These are phyloP conservation scores for Ustilago bromivora DNA, from an alignment of 1,284 basidiomycete species.

Conservation along the genomic window DNA sequence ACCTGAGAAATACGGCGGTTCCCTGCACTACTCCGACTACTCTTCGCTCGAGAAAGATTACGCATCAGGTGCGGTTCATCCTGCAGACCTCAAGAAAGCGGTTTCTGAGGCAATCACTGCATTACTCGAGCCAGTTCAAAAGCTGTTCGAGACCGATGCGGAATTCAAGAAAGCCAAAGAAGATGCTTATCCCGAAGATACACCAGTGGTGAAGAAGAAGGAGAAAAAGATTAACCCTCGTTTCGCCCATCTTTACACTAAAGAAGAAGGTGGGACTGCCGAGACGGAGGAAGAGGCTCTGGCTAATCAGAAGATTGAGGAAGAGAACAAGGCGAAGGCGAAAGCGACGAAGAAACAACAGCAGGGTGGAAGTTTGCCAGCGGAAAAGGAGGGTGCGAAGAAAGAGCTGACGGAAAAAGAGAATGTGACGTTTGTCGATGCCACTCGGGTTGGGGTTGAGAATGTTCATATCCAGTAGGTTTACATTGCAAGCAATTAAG, in stretches of 20 bases:
- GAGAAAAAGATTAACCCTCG: conserved; percentile 62
- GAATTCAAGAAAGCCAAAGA: conserved; percentile 85
- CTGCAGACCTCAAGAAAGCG: conserved; percentile 86
- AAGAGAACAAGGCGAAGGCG: conserved; percentile 20
- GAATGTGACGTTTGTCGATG: conserved; percentile 49
- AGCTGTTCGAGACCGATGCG: conserved; percentile 79
- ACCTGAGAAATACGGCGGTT: conserved; percentile 85
- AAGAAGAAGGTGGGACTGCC: conserved; percentile 58
- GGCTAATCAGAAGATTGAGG: conserved; percentile 45
- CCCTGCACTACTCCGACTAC: conserved; percentile 80
- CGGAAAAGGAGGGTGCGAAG: conserved; percentile 18
- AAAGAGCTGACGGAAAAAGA: conserved; percentile 13
- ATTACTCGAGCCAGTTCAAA: conserved; percentile 85
- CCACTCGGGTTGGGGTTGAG: conserved; percentile 27
- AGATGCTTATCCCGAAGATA: conserved; percentile 80
- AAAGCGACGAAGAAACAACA: conserved; percentile 23
- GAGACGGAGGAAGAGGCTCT: conserved; percentile 55
- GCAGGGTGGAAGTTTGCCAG: conserved; percentile 9
- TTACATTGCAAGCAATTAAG: no score
- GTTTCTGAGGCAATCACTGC: conserved; percentile 82
- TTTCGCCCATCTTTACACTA: conserved; percentile 54
- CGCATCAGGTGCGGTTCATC: conserved; percentile 82
- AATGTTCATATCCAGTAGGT: conserved; percentile 19
- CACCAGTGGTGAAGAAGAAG: conserved; percentile 57
- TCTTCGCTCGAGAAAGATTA: conserved; percentile 82